A percentile compares a stretch with the other conserved stretches of the same genome.
These are phyloP conservation scores for Blakeslea trispora DNA, from an alignment of 371 early-diverging fungal species.

Conservation along the genomic window DNA sequence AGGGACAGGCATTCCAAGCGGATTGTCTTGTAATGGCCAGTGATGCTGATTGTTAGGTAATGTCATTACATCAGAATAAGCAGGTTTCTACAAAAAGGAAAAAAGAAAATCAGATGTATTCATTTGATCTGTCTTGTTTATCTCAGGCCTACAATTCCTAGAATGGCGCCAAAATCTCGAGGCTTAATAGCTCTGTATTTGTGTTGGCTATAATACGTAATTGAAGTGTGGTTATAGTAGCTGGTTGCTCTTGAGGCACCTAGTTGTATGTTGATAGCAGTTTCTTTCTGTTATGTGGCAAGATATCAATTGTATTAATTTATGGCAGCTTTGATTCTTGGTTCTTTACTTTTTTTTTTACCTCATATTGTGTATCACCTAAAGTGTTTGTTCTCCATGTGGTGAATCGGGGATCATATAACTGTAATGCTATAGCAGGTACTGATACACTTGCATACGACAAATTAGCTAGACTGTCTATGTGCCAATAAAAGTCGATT, in stretches of 20 bases:
- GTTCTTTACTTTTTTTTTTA: not conserved
- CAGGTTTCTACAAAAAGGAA: slow-evolving; percentile 15
- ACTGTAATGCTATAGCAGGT: slow-evolving; percentile 36
- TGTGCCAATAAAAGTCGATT: slow-evolving; percentile 44
- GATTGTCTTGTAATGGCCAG: slow-evolving; percentile 34
- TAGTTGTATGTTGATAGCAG: slow-evolving; percentile 22
- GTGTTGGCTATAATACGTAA: slow-evolving; percentile 27
- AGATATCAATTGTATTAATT: too few relatives aligned
- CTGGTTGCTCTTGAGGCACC: slow-evolving; percentile 32
- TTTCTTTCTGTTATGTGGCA: slow-evolving; percentile 14
- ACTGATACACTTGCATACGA: slow-evolving; percentile 21
- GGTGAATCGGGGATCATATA: slow-evolving; percentile 33
- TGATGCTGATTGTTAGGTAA: slow-evolving; percentile 23
- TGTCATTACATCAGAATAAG: slow-evolving; percentile 38
- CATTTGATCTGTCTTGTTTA: not conserved
- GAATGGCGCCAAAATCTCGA: slow-evolving; percentile 22
- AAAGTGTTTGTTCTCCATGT: slow-evolving; percentile 26
- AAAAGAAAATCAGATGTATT: not conserved
- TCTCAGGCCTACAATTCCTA: slow-evolving; percentile 35
- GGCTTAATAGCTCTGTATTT: slow-evolving; percentile 38
- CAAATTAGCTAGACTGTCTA: slow-evolving; percentile 24
- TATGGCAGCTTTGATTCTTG: not conserved
- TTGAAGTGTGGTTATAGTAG: slow-evolving; percentile 27
- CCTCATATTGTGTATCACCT: slow-evolving; percentile 30
- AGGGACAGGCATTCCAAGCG: not conserved